Evolutionary conservation across 1,284 basidiomycete genomes (phyloP).

Genomic region (Melampsora americana): DNA sequence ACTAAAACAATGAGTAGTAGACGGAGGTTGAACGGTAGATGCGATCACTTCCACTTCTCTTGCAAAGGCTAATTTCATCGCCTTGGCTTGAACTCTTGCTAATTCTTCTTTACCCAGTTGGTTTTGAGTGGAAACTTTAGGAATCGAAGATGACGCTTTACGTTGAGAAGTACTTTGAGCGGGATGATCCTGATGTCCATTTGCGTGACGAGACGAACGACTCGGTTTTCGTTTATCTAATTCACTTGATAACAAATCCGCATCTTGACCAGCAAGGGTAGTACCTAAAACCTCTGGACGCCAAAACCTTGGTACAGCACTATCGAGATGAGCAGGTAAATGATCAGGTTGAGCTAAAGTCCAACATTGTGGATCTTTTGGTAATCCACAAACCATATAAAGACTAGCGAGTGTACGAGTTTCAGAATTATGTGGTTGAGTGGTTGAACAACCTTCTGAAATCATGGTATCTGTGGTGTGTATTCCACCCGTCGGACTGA

Average conservation of each 20-base stretch:
- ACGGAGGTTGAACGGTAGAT: constrained; percentile 81
- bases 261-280: constrained; percentile 60
- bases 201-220: constrained; percentile 42
- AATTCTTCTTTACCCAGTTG: constrained; percentile 59
- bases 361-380: constrained; percentile 63
- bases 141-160: neutral
- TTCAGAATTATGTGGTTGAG: neutral
- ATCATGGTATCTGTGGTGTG: neutral
- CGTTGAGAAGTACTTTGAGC: constrained; percentile 55
- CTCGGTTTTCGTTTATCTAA: constrained; percentile 57
- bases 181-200: neutral
- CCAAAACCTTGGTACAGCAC: constrained; percentile 88
- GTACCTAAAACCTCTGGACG: constrained; percentile 86
- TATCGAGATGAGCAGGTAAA: constrained; percentile 76
- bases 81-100: constrained; percentile 80
- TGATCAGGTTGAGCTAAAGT: constrained; percentile 84
- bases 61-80: constrained; percentile 79
- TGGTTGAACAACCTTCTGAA: neutral
- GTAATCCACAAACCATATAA: constrained; percentile 58
- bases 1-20: constrained; percentile 86
- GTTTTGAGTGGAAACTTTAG: neutral
- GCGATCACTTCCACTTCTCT: constrained; percentile 92
- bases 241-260: constrained; percentile 47
- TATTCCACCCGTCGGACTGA: neutral
- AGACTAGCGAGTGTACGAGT: constrained; percentile 55